Conservation (phyloP, 805 yeast genomes). For the Starmerella gropengiesseri region DNA sequence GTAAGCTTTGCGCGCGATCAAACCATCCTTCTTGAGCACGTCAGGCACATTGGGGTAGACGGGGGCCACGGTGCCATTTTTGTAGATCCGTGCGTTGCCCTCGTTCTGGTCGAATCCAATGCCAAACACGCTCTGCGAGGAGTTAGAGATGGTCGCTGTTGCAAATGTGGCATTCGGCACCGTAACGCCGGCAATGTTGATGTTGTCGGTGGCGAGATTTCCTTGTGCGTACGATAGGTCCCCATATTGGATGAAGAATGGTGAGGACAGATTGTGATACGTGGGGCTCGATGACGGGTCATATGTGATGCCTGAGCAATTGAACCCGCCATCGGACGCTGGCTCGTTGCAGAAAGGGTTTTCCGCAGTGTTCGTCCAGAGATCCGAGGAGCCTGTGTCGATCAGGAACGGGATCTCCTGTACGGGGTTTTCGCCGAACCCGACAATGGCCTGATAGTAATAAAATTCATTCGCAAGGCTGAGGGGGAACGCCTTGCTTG, state of each 20-base stretch:
- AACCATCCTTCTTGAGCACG: conserved; percentile 32
- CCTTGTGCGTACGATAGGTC: conserved; percentile 40
- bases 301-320: conserved; percentile 25
- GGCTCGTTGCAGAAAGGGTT: conserved; percentile 15
- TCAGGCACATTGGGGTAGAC: conserved; percentile 29
- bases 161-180: conserved; percentile 51
- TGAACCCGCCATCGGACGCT: neutral
- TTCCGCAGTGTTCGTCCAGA: conserved; percentile 39
- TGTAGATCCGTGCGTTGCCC: conserved; percentile 19
- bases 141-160: conserved; percentile 52
- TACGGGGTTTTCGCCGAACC: conserved; percentile 47
- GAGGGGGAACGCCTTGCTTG: too few species aligned
- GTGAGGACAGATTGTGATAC: conserved; percentile 18
- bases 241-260: conserved; percentile 34
- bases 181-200: conserved; percentile 38
- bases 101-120: conserved; percentile 29
- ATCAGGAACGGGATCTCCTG: conserved; percentile 43
- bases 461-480: conserved; percentile 17
- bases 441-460: conserved; percentile 27
- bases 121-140: conserved; percentile 52
- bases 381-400: conserved; percentile 64
- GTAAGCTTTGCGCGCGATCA: conserved; percentile 34
- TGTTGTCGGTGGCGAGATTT: conserved; percentile 47
- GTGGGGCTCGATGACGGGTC: conserved; percentile 25
- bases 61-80: conserved; percentile 9